Evolutionary conservation across 2,329 filamentous ascomycete genomes (phyloP).

Genomic region (Talaromyces rugulosus): DNA sequence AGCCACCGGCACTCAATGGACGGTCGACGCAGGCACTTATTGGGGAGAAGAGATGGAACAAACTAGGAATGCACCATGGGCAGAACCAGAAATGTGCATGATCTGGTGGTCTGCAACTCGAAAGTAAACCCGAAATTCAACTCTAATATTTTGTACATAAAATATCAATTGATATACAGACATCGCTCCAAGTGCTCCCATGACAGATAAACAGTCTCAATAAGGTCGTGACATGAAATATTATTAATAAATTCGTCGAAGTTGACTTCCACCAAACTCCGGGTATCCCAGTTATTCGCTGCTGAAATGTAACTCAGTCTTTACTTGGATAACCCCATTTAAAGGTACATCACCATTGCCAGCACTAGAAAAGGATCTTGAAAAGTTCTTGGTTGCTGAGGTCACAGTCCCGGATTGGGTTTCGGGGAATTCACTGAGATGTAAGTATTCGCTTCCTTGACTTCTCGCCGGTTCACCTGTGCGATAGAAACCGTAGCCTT

Average conservation of each 20-base stretch:
- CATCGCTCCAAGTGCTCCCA: not conserved
- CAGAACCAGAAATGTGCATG: constrained; percentile 6
- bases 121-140: constrained; percentile 1
- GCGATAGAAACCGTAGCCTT: not conserved
- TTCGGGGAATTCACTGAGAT: not conserved
- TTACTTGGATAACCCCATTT: not conserved
- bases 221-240: not conserved
- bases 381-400: not conserved
- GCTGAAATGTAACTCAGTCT: not conserved
- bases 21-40: constrained; percentile 15
- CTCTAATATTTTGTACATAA: not conserved
- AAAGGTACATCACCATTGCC: not conserved
- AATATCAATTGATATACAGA: not conserved
- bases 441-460: not conserved
- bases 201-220: not conserved
- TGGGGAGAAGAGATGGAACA: constrained; percentile 7
- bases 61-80: constrained; percentile 1
- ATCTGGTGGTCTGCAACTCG: constrained; percentile 5
- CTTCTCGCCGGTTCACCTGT: not conserved
- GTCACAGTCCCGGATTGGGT: not conserved
- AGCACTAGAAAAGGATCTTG: not conserved
- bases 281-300: not conserved
- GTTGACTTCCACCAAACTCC: not conserved
- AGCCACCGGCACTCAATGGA: constrained; percentile 15
- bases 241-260: not conserved